phyloP scores from a whole-genome alignment of 2,329 filamentous ascomycete species.

The Chrysoporthe puriensis region DNA sequence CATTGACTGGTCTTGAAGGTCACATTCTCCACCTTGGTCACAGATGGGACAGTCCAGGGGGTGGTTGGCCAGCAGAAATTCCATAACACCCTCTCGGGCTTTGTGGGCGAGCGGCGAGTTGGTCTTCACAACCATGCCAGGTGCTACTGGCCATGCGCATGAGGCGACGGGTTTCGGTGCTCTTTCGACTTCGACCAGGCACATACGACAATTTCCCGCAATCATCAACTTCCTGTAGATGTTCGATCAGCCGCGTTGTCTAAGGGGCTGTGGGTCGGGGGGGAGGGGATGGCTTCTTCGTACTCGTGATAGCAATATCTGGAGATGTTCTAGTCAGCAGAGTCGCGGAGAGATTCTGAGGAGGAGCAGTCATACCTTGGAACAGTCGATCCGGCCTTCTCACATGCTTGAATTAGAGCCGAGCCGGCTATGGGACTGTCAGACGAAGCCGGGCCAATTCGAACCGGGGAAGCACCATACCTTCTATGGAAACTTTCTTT shows the following conservation, averaged over 20 bases:
- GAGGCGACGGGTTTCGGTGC: conserved; percentile 97
- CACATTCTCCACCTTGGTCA: conserved; percentile 98
- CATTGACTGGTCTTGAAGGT: conserved; percentile 99
- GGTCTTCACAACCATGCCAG: conserved; percentile 99
- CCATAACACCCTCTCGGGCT: conserved; percentile 98
- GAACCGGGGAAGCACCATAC: conserved; percentile 52
- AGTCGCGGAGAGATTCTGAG: conserved; percentile 6
- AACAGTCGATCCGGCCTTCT: conserved; percentile 90
- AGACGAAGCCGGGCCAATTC: conserved; percentile 23
- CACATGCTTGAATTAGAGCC: conserved; percentile 97
- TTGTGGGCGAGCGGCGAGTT: conserved; percentile 96
- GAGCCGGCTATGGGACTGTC: conserved; percentile 72
- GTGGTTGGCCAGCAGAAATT: conserved; percentile 95
- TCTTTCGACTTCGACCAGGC: conserved; percentile 95
- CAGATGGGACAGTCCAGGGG: conserved; percentile 96
- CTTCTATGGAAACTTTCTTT: conserved; percentile 97
- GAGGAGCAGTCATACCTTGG: conserved; percentile 65
- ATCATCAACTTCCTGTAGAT: conserved; percentile 87
- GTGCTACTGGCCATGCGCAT: conserved; percentile 97
- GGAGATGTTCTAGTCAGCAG: conserved; percentile 21
- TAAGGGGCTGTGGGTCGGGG: conserved; percentile 32
- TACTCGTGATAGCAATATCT: conserved; percentile 99
- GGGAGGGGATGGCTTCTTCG: conserved; percentile 44
- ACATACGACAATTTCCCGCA: conserved; percentile 99
- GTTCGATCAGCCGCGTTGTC: conserved; percentile 45